Evolutionary conservation across 768 basidiomycete species (phyloP), one percentile per base, ranked within the genome.

Genomic region (Leccinum subtestaceum): DNA sequence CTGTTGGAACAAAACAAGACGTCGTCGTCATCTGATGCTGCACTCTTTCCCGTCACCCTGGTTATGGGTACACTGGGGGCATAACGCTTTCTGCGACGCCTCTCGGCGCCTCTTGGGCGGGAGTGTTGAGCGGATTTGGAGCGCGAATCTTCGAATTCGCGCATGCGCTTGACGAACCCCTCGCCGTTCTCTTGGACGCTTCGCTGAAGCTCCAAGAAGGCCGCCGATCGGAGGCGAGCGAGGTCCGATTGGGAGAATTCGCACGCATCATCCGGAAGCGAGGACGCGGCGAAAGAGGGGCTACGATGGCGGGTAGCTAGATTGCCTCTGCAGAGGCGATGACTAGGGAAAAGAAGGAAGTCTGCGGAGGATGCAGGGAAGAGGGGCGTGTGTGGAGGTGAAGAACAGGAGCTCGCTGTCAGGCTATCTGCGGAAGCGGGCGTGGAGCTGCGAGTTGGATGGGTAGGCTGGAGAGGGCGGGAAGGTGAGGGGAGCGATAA

Each of bases 151-250:
- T 90, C 88, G 67, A 84, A 87, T 62, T 88, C 84, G 56, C 85
- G 85, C 88, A 91, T 90, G 53, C 85, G 84, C 57, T 77, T 81
- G 12, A 91, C 80, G 51, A 90, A 78, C 7, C 84, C 83, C 63
- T 90, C 87, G 19, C 85, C 87, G 61, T 77, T 84, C 63, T 88
- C 82, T 29, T 78, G 77, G 21, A 90, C 78, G 61, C 82, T 87
- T 65, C 79, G 77, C 47, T 78, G 83, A 40, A 91, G 80, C 62
- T 88, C 86, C 71, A 80, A 78, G 60, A 88, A 88, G 5, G 89
- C 88, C 57, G 77, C 77, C 0, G 86, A 83, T 57, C 84, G 82
- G 52, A 88, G 74, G 45, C 75, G 78, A 34, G 70, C 70, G 5
- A 84, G 72, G 51, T 78, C 76, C 5, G 59, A 67, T 15, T 69